Percentiles rank a stretch among this genome's conserved stretches.
These are phyloP conservation scores for Sabuloglossum arenarium DNA, from an alignment of 495 filamentous ascomycete genomes.

Conservation along the genomic window DNA sequence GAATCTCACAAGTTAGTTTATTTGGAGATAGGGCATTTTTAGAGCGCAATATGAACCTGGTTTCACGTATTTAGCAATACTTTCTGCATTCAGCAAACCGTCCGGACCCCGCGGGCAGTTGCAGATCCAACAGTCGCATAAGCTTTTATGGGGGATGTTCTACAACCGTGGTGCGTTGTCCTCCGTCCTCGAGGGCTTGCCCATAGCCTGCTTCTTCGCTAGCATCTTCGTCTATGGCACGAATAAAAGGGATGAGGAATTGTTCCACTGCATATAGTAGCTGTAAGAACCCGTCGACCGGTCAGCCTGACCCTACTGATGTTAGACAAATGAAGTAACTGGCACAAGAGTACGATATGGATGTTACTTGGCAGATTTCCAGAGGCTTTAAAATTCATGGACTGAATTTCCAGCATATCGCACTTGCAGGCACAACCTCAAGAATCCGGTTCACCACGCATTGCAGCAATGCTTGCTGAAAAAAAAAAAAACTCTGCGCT, in stretches of 20 bases:
- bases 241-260: constrained; percentile 61
- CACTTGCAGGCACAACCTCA: not conserved
- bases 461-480: too few relatives aligned
- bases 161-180: constrained; percentile 38
- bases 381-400: not conserved
- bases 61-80: constrained; percentile 89
- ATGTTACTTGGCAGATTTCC: not conserved
- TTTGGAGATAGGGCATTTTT: not conserved
- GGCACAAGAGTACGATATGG: not conserved
- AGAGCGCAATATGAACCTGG: constrained; percentile 19
- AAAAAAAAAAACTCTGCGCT: too few relatives aligned
- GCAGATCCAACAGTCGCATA: constrained; percentile 36
- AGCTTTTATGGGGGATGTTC: constrained; percentile 54
- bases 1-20: not conserved
- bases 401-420: not conserved
- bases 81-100: constrained; percentile 45
- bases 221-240: constrained; percentile 43
- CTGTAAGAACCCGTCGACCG: constrained; percentile 19
- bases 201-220: constrained; percentile 30
- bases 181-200: constrained; percentile 22
- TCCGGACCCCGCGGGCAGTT: constrained; percentile 49
- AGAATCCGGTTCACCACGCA: not conserved
- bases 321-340: not conserved
- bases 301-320: not conserved
- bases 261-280: constrained; percentile 51